Evolutionary conservation across 1,139 yeast species (phyloP).

Genomic region (Geotrichum citri-aurantii): DNA sequence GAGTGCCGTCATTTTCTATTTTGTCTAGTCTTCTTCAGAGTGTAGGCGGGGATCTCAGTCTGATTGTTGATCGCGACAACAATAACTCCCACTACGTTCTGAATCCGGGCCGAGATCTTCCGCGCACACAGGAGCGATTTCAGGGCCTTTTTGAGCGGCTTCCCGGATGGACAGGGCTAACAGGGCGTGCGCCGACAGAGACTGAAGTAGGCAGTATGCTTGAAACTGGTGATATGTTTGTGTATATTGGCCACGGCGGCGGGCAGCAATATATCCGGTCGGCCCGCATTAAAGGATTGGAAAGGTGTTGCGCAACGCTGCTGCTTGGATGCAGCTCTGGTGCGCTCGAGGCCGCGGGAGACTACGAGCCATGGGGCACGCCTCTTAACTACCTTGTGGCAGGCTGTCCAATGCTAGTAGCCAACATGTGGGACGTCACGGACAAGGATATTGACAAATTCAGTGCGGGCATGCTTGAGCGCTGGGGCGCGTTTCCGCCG

Average conservation of each 20-base stretch:
- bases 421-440: constrained; percentile 94
- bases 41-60: constrained; percentile 17
- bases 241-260: constrained; percentile 93
- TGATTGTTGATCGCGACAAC: constrained; percentile 22
- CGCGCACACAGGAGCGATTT: constrained; percentile 61
- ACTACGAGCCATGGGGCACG: constrained; percentile 70
- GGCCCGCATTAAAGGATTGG: constrained; percentile 43
- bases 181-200: constrained; percentile 55
- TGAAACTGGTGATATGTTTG: constrained; percentile 46
- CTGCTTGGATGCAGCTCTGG: constrained; percentile 95
- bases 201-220: constrained; percentile 42
- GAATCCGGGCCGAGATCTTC: constrained; percentile 78
- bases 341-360: constrained; percentile 51
- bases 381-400: constrained; percentile 69
- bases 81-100: constrained; percentile 50
- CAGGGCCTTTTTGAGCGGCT: constrained; percentile 40
- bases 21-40: constrained; percentile 42
- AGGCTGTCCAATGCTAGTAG: constrained; percentile 77
- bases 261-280: constrained; percentile 75
- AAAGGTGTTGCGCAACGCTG: constrained; percentile 57
- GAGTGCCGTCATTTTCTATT: constrained; percentile 63
- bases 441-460: constrained; percentile 90
- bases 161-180: constrained; percentile 50
- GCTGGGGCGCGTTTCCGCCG: constrained; percentile 51
- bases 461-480: constrained; percentile 51